Conservation (phyloP, 768 basidiomycete species). For the Suillus lakei region DNA sequence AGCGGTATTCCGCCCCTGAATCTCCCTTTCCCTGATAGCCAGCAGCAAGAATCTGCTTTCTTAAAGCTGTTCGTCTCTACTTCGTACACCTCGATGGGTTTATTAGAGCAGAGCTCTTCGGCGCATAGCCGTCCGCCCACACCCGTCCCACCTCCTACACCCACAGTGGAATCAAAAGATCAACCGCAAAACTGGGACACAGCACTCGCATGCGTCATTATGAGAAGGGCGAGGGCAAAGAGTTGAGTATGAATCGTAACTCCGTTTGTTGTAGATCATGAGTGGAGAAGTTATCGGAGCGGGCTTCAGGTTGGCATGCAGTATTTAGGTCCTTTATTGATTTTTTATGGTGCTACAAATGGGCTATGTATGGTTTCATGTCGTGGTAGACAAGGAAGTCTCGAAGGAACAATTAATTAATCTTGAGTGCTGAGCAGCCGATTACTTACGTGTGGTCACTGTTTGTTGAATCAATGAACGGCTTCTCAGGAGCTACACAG, state of each 20-base stretch:
- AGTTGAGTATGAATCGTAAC: not conserved
- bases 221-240: not conserved
- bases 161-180: conserved; percentile 7
- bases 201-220: conserved; percentile 18
- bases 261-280: not conserved
- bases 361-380: not conserved
- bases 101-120: conserved; percentile 50
- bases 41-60: conserved; percentile 50
- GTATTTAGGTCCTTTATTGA: conserved; percentile 9
- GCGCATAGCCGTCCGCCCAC: conserved; percentile 15
- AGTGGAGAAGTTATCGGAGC: not conserved
- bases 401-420: not conserved
- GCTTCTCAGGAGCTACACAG: conserved; percentile 2
- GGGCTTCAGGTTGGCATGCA: not conserved
- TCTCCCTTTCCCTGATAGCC: conserved; percentile 44
- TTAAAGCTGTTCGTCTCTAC: conserved; percentile 64
- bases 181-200: conserved; percentile 37
- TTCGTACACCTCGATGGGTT: conserved; percentile 49
- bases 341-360: conserved; percentile 1
- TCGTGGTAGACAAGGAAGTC: no score
- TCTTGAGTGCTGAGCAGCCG: not conserved
- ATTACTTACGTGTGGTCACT: not conserved
- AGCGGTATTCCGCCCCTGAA: conserved; percentile 45
- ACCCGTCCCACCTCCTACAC: conserved; percentile 14
- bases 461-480: not conserved